phyloP scores from a whole-genome alignment of 805 yeast genomes.

The Wickerhamomyces subpelliculosus region DNA sequence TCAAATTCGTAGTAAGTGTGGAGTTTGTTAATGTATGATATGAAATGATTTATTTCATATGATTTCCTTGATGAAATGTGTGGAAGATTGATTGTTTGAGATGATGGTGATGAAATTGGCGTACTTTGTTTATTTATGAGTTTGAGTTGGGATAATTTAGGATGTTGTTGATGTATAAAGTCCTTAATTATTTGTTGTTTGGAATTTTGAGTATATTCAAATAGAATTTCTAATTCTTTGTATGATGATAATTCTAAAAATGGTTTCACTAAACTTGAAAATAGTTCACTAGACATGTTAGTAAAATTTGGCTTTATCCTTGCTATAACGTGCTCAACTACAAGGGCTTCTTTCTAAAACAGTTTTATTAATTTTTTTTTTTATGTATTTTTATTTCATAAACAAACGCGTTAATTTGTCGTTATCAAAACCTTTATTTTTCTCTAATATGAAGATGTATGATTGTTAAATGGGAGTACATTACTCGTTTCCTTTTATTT shows the following conservation, averaged over 20 bases:
- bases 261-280: not conserved
- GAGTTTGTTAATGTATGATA: not conserved
- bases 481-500: no score
- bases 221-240: not conserved
- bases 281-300: no score
- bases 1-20: constrained; percentile 1
- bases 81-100: not conserved
- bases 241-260: not conserved
- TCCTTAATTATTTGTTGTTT: not conserved
- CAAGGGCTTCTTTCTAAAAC: no score
- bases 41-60: constrained; percentile 8
- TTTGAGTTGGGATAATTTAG: not conserved
- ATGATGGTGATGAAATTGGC: not conserved
- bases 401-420: not conserved
- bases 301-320: no score
- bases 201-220: not conserved
- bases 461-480: no score
- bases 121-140: not conserved
- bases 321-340: no score
- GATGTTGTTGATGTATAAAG: not conserved
- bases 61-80: constrained; percentile 7
- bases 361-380: no score
- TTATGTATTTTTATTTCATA: no score
- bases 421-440: no score
- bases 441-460: no score